A percentile compares a stretch with the other conserved stretches of the same genome.
Evolutionary conservation across 23 red algal genomes (phyloP).

Genomic region (Pyropia yezoensis): DNA sequence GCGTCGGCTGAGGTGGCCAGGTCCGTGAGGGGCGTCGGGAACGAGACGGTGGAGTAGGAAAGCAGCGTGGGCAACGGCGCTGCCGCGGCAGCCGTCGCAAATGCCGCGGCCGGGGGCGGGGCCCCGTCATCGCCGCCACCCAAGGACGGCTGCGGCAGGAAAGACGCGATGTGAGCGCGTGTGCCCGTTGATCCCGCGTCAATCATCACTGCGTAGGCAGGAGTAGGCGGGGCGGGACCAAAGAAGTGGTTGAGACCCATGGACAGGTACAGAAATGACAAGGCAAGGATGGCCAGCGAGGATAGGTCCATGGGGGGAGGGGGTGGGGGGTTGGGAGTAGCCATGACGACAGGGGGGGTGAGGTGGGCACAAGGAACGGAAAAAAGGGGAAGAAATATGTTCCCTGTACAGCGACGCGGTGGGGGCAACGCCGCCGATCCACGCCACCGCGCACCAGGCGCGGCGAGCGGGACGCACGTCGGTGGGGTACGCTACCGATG

Average conservation of each 20-base stretch:
- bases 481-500: no score
- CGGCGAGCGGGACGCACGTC: no score
- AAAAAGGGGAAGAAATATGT: no score
- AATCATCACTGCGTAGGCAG: slow-evolving; percentile 56
- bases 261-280: slow-evolving; percentile 15
- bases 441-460: no score
- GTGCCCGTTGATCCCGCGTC: slow-evolving; percentile 82
- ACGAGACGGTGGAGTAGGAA: slow-evolving; percentile 4
- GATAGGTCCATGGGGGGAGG: no score
- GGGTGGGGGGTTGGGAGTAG: no score
- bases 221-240: slow-evolving; percentile 16
- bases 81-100: slow-evolving; percentile 1
- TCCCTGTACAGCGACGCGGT: no score
- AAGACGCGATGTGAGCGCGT: slow-evolving; percentile 60
- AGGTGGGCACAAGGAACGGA: no score
- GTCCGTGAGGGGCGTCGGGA: slow-evolving; percentile 23
- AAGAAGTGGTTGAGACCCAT: slow-evolving; percentile 23
- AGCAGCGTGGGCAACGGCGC: slow-evolving; percentile 15
- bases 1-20: slow-evolving; percentile 1
- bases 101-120: not conserved
- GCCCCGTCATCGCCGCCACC: no score
- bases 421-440: no score
- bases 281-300: no score
- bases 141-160: not conserved
- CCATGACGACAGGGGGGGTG: no score